Evolutionary conservation across 2,329 filamentous ascomycete species (phyloP).

Genomic region (Aspergillus sp.): DNA sequence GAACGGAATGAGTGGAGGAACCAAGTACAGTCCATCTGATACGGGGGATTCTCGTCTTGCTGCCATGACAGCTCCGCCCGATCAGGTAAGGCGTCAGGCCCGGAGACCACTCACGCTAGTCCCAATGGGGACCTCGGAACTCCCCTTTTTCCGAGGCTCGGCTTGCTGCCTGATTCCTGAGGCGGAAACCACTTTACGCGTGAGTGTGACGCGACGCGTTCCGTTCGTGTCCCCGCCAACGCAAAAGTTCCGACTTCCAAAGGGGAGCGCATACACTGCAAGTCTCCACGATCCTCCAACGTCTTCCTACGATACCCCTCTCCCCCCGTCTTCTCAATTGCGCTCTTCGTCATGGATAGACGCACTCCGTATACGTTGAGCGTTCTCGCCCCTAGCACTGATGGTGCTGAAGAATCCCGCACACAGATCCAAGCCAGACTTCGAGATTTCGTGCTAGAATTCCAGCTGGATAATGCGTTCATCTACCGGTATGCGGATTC

Average conservation of each 20-base stretch:
- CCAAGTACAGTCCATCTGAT: slow-evolving; percentile 13
- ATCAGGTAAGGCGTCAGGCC: slow-evolving; percentile 27
- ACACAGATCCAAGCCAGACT: slow-evolving; percentile 74
- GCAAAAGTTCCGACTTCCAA: slow-evolving; percentile 25
- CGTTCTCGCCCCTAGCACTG: slow-evolving; percentile 69
- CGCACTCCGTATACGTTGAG: slow-evolving; percentile 83
- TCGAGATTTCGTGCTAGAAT: slow-evolving; percentile 88
- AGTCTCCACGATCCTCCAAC: slow-evolving; percentile 4
- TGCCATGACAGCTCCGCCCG: slow-evolving; percentile 24
- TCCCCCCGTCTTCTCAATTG: slow-evolving; percentile 14
- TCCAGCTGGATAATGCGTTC: slow-evolving; percentile 90
- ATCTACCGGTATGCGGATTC: slow-evolving; percentile 70
- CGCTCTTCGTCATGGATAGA: slow-evolving; percentile 67
- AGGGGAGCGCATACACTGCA: slow-evolving; percentile 1
- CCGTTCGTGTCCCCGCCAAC: slow-evolving; percentile 21
- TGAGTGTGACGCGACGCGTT: slow-evolving; percentile 35
- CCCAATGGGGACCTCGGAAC: slow-evolving; percentile 8
- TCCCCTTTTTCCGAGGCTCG: slow-evolving; percentile 8
- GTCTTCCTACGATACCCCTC: slow-evolving; percentile 13
- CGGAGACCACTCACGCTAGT: slow-evolving; percentile 10
- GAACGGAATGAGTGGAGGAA: neutral
- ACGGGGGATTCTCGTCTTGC: slow-evolving; percentile 23
- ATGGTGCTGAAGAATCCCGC: slow-evolving; percentile 66
- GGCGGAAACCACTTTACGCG: slow-evolving; percentile 43
- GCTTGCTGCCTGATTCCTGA: slow-evolving; percentile 12